These are phyloP conservation scores for Colletotrichum lentis DNA, from an alignment of 2,329 filamentous ascomycete species.

Conservation along the genomic window DNA sequence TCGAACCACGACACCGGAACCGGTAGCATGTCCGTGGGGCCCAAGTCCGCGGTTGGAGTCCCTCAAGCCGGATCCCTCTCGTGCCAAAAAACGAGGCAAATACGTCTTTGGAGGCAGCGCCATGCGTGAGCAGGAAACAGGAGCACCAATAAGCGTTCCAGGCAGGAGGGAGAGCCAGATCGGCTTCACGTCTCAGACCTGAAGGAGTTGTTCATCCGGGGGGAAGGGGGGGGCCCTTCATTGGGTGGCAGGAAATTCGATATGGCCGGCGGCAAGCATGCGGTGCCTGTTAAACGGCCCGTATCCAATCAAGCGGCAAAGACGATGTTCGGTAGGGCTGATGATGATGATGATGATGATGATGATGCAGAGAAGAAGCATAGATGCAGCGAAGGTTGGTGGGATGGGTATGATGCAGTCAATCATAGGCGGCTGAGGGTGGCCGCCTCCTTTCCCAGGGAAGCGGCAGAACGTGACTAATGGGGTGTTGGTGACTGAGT, in stretches of 20 bases:
- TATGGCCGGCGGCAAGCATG: not conserved
- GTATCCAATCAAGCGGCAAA: not conserved
- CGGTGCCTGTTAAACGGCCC: not conserved
- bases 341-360: constrained; percentile 36
- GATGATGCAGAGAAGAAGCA: constrained; percentile 24
- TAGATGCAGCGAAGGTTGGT: constrained; percentile 1
- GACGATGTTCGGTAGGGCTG: constrained; percentile 28
- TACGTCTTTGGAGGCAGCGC: not conserved
- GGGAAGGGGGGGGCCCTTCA: not conserved
- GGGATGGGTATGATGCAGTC: constrained; percentile 10
- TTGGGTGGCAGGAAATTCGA: not conserved
- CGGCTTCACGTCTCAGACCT: constrained; percentile 19
- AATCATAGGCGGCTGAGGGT: constrained; percentile 10
- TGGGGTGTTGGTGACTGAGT: constrained; percentile 26
- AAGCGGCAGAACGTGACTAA: constrained; percentile 8
- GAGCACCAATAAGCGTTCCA: constrained; percentile 9
- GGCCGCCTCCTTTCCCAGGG: not conserved
- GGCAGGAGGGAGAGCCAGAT: constrained; percentile 13
- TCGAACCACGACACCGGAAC: constrained; percentile 19
- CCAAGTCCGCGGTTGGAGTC: constrained; percentile 3
- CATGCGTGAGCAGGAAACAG: not conserved
- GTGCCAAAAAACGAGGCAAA: constrained; percentile 17
- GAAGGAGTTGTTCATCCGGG: not conserved
- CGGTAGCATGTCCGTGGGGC: constrained; percentile 6
- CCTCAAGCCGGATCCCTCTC: constrained; percentile 8